phyloP scores from a whole-genome alignment of 2,329 filamentous ascomycete species.

The Xylaria sp. region DNA sequence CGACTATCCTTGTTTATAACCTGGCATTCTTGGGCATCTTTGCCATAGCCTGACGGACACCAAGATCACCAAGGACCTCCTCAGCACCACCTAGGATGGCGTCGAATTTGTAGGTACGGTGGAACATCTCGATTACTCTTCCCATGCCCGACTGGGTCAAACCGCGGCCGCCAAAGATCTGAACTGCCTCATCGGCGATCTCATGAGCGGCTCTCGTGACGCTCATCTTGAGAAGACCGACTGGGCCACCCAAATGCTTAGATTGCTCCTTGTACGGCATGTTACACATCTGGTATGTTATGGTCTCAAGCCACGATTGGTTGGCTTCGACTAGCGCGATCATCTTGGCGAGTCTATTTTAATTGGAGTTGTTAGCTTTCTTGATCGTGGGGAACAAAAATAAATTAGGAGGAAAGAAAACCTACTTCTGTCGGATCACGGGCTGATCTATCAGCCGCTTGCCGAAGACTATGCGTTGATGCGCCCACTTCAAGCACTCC shows the following conservation, averaged over 20 bases:
- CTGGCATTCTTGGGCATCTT: constrained; percentile 82
- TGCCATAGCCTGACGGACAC: constrained; percentile 84
- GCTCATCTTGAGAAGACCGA: constrained; percentile 84
- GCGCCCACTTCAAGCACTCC: constrained; percentile 87
- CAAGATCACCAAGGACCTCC: constrained; percentile 83
- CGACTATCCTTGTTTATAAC: constrained; percentile 61
- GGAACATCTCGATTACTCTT: constrained; percentile 82
- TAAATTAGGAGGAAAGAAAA: constrained; percentile 14
- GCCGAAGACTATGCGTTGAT: constrained; percentile 85
- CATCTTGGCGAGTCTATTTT: constrained; percentile 78
- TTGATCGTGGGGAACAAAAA: not conserved
- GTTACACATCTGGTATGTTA: constrained; percentile 88
- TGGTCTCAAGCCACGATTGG: constrained; percentile 85
- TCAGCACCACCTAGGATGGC: constrained; percentile 83
- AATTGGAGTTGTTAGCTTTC: constrained; percentile 5
- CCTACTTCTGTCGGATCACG: constrained; percentile 81
- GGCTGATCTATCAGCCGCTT: constrained; percentile 86
- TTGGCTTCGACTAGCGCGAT: constrained; percentile 83
- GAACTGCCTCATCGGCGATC: constrained; percentile 83
- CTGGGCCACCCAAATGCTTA: constrained; percentile 79
- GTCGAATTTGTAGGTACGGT: constrained; percentile 85
- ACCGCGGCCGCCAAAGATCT: constrained; percentile 86
- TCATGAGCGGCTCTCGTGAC: constrained; percentile 81
- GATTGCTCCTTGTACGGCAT: constrained; percentile 83
- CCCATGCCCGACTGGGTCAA: constrained; percentile 88